Evolutionary conservation across 169 alveolate species (phyloP).

Genomic region (Theileria luwenshuni): DNA sequence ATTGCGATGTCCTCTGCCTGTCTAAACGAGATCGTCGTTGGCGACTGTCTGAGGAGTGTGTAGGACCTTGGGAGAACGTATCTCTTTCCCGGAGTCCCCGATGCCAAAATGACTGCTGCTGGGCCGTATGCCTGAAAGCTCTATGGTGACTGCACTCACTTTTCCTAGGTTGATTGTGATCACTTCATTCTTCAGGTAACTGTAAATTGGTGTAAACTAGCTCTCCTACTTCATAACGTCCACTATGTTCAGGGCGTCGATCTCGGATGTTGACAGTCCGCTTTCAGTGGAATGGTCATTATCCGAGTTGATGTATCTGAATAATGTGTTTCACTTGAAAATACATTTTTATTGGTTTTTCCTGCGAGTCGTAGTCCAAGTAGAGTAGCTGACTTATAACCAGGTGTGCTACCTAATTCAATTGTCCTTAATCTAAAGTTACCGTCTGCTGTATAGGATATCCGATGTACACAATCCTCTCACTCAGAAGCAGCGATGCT

Average conservation of each 20-base stretch:
- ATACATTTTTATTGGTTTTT: constrained; percentile 74
- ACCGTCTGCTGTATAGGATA: constrained; percentile 71
- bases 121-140: constrained; percentile 73
- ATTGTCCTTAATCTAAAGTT: neutral
- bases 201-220: neutral
- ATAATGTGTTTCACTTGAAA: neutral
- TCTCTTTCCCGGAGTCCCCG: constrained; percentile 73
- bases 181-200: constrained; percentile 46
- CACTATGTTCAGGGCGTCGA: constrained; percentile 70
- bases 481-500: constrained; percentile 67
- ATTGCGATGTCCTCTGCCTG: constrained; percentile 75
- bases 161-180: constrained; percentile 60
- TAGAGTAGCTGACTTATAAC: constrained; percentile 71
- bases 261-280: constrained; percentile 60
- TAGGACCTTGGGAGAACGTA: constrained; percentile 72
- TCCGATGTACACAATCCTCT: constrained; percentile 72
- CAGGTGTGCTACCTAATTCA: constrained; percentile 60
- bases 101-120: constrained; percentile 69
- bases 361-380: constrained; percentile 71
- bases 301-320: constrained; percentile 60
- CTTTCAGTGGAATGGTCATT: constrained; percentile 63
- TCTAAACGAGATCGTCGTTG: constrained; percentile 60
- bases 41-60: constrained; percentile 68
- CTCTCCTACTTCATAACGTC: constrained; percentile 71
- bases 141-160: constrained; percentile 35